Evolutionary conservation across 345 rosid species (phyloP).

Genomic region (Sapria himalayana): DNA sequence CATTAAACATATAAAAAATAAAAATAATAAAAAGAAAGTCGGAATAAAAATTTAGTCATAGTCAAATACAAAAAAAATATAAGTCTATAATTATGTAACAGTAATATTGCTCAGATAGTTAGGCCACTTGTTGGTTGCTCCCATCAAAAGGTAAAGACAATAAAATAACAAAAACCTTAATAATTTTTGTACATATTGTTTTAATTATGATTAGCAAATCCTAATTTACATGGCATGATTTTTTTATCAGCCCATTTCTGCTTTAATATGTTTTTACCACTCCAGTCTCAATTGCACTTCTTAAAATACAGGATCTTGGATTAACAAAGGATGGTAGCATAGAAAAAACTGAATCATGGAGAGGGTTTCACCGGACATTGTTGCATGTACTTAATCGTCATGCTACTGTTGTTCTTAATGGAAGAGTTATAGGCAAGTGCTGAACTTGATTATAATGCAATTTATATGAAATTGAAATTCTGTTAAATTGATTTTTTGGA

Average conservation of each 20-base stretch:
- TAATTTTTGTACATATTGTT: too few relatives aligned
- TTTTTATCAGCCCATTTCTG: background rate
- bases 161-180: too few relatives aligned
- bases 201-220: too few relatives aligned
- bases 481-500: background rate
- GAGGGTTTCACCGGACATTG: constrained; percentile 43
- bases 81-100: too few relatives aligned
- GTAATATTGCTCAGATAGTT: too few relatives aligned
- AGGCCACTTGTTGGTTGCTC: too few relatives aligned
- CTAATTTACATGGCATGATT: too few relatives aligned
- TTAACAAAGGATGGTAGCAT: constrained; percentile 45
- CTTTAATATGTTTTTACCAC: background rate
- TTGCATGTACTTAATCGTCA: constrained; percentile 72
- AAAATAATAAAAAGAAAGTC: too few relatives aligned
- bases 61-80: too few relatives aligned
- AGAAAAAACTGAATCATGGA: constrained; percentile 31
- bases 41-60: too few relatives aligned
- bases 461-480: background rate
- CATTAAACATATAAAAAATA: too few relatives aligned
- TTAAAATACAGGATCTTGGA: constrained; percentile 49
- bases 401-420: constrained; percentile 85
- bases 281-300: constrained; percentile 5
- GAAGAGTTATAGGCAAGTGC: constrained; percentile 43
- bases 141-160: too few relatives aligned
- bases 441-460: background rate